A percentile compares a stretch with the other conserved stretches of the same genome.
These are phyloP conservation scores for Vanrija sp. DNA, from an alignment of 1,284 basidiomycete genomes.

Conservation along the genomic window DNA sequence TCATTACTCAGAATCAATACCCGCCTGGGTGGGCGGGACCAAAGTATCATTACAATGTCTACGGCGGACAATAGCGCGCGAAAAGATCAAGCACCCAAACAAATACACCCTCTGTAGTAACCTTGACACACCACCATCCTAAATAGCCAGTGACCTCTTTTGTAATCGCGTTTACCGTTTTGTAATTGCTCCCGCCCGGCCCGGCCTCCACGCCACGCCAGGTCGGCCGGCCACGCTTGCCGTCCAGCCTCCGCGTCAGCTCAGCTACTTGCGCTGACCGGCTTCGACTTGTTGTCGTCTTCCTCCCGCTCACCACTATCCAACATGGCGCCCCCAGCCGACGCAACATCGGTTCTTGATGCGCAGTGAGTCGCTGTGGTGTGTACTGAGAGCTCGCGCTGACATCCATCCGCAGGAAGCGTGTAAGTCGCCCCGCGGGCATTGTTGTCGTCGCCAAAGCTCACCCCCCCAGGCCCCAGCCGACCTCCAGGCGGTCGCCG, in stretches of 20 bases:
- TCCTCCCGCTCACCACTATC: not conserved
- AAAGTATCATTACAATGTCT: too few species aligned
- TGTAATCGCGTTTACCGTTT: not conserved
- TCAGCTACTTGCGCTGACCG: not conserved
- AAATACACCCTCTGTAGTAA: not conserved
- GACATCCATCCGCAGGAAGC: constrained; percentile 7
- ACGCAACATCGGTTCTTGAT: constrained; percentile 16
- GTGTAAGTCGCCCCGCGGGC: constrained; percentile 6
- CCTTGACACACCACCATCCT: not conserved
- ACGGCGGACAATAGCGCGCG: too few species aligned
- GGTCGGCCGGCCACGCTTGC: too few species aligned
- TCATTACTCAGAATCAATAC: too few species aligned
- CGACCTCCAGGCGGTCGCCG: constrained; percentile 71
- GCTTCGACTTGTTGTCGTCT: too few species aligned
- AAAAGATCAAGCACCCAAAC: too few species aligned
- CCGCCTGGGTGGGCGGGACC: too few species aligned
- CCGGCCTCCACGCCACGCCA: not conserved
- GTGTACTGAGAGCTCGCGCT: not conserved
- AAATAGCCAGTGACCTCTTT: not conserved
- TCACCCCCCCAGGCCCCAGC: constrained; percentile 56
- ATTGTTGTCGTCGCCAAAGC: not conserved
- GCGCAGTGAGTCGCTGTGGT: constrained; percentile 12
- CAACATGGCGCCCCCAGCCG: constrained; percentile 14
- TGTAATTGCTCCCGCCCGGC: not conserved
- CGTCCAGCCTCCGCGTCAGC: too few species aligned